phyloP scores from a whole-genome alignment of 1,284 basidiomycete genomes.

The Clitocybe nebularis region DNA sequence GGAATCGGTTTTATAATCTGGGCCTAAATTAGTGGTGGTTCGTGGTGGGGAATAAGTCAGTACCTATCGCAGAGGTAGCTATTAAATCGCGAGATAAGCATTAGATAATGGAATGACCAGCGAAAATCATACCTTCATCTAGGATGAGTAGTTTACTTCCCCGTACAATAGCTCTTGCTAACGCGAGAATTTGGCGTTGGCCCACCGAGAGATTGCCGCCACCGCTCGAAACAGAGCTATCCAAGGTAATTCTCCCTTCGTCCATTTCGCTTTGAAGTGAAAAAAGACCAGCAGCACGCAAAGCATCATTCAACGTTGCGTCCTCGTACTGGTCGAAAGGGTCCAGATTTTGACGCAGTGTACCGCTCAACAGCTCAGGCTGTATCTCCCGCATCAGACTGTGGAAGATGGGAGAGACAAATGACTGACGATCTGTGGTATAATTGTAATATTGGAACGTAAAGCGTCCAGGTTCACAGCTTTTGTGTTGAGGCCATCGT shows the following conservation, averaged over 20 bases:
- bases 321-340: slow-evolving; percentile 77
- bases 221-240: slow-evolving; percentile 49
- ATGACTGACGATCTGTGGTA: slow-evolving; percentile 44
- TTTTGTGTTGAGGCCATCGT: slow-evolving; percentile 43
- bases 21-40: slow-evolving; percentile 12
- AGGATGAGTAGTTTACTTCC: slow-evolving; percentile 57
- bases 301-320: slow-evolving; percentile 49
- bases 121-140: slow-evolving; percentile 45
- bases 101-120: not conserved
- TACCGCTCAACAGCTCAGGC: slow-evolving; percentile 64
- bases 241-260: slow-evolving; percentile 46
- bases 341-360: slow-evolving; percentile 56
- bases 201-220: slow-evolving; percentile 70
- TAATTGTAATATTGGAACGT: slow-evolving; percentile 61
- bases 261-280: slow-evolving; percentile 47
- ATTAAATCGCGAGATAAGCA: slow-evolving; percentile 1
- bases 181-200: slow-evolving; percentile 64
- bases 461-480: slow-evolving; percentile 63
- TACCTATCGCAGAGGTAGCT: slow-evolving; percentile 55
- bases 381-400: slow-evolving; percentile 24
- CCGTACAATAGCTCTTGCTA: slow-evolving; percentile 55
- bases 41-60: not conserved
- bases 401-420: slow-evolving; percentile 24
- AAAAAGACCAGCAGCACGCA: slow-evolving; percentile 53
- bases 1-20: slow-evolving; percentile 56